Evolutionary conservation across 129 eudicot genomes (phyloP).

Genomic region (Artemisia annua): DNA sequence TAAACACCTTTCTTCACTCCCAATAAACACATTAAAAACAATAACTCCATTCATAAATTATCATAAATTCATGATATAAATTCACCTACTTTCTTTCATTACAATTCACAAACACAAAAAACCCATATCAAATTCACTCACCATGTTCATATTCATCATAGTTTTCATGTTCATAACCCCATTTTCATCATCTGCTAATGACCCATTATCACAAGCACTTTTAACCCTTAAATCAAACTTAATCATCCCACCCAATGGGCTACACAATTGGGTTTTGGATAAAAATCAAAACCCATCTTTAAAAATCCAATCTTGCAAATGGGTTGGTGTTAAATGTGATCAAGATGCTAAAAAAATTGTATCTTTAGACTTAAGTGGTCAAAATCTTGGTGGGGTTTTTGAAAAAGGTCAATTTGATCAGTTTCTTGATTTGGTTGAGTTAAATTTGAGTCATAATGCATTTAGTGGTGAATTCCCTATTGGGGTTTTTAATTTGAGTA

Average conservation of each 20-base stretch:
- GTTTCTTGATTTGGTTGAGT: constrained; percentile 53
- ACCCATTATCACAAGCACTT: constrained; percentile 64
- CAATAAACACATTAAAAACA: constrained; percentile 58
- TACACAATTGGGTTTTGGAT: constrained; percentile 63
- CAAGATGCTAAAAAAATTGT: constrained; percentile 50
- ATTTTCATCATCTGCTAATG: constrained; percentile 32
- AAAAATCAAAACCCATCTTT: constrained; percentile 35
- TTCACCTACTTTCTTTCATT: constrained; percentile 35
- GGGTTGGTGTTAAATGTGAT: constrained; percentile 75
- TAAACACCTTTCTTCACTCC: constrained; percentile 55
- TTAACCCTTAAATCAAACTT: constrained; percentile 74
- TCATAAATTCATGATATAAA: constrained; percentile 8
- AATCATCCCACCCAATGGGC: constrained; percentile 35
- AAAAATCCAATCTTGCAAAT: constrained; percentile 68
- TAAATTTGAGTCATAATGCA: constrained; percentile 74
- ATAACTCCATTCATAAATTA: not conserved
- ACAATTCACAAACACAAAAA: not conserved
- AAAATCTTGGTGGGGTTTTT: constrained; percentile 66
- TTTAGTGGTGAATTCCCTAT: constrained; percentile 62
- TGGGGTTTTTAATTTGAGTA: constrained; percentile 61
- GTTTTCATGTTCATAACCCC: constrained; percentile 38
- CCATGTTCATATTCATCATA: constrained; percentile 43
- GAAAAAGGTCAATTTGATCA: constrained; percentile 54
- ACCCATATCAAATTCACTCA: constrained; percentile 13
- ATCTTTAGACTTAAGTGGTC: constrained; percentile 65